Conservation (phyloP, 805 yeast genomes). For the Candida nemodendra region DNA sequence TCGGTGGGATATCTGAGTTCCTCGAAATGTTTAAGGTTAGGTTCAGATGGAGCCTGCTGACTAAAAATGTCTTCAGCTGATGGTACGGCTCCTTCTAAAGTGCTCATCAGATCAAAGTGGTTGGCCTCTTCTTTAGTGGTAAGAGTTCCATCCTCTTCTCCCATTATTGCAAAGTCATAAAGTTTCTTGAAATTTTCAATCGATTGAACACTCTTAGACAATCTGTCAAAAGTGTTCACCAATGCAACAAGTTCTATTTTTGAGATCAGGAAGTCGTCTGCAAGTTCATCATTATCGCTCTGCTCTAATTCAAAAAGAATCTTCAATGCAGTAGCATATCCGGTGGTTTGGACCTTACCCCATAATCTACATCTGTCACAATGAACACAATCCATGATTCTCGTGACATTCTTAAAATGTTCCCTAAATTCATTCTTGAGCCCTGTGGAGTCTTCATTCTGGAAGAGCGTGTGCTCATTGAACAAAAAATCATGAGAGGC, state of each 20-base stretch:
- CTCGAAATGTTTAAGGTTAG: constrained; percentile 6
- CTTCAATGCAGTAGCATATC: constrained; percentile 95
- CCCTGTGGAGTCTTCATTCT: constrained; percentile 44
- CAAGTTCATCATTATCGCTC: constrained; percentile 32
- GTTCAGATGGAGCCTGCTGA: constrained; percentile 23
- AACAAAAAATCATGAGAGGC: constrained; percentile 32
- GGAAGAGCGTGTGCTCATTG: constrained; percentile 46
- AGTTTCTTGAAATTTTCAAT: constrained; percentile 66
- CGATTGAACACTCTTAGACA: constrained; percentile 79
- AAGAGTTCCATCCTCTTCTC: constrained; percentile 26
- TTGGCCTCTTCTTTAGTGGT: constrained; percentile 5
- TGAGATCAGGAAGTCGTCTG: constrained; percentile 43
- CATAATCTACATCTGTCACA: constrained; percentile 97
- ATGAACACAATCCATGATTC: constrained; percentile 97
- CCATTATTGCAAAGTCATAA: constrained; percentile 38
- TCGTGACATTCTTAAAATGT: constrained; percentile 85
- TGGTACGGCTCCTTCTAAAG: neutral
- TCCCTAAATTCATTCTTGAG: constrained; percentile 83
- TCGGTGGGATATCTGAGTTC: constrained; percentile 26
- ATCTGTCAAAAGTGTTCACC: constrained; percentile 87
- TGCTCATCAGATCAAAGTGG: neutral
- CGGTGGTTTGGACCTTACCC: constrained; percentile 97
- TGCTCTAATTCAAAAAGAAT: constrained; percentile 75
- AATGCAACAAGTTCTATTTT: constrained; percentile 84
- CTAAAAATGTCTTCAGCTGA: constrained; percentile 56